Base-by-base conservation (phyloP, 2,329 filamentous ascomycete genomes). In the Ophiostoma tasmaniense region DNA sequence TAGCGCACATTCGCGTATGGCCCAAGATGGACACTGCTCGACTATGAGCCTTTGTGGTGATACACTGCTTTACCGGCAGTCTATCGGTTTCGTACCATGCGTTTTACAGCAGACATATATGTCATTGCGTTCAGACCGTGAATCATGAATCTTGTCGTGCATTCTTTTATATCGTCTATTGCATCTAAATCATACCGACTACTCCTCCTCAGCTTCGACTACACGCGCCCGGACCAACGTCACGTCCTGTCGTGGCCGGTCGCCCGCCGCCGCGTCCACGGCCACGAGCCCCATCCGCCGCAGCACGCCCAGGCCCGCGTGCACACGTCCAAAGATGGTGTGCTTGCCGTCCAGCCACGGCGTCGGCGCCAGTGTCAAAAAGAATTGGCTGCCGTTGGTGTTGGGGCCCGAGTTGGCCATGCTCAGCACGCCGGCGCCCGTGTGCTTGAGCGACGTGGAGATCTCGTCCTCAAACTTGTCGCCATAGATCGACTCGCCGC, bases 261-360 rank as follows among this genome's bases (percentile, higher is more conserved):
- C 95, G 74, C 94, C 92, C 8, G 81, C 80, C 3, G 35, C 35
- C 4, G 64, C 64, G 30, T 87, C 91, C 0, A 93, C 97, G 81
- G 90, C 92, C 66, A 97, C 92, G 70, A 95, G 77, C 0, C 93
- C 95, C 87, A 99, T 91, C 73, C 92, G 85, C 81, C 92, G 89
- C 35, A 98, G 88, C n/a, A 94, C 84, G 69, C 85, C 83, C 85
- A 98, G 87, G 0, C 95, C 95, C 68, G 80, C 86, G 81, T 90
- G 93, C 52, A 99, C 93, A 68, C 94, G 83, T 0, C 95, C 95
- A 77, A 99, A 99, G 73, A 99, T 96, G 13, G 93, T 96, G 78
- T 99, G 94, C 79, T 97, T 97, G 28, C 93, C 93, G 79, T 99
- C 95, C 70, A 99, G 80, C 94, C 94, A 98, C 0, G 95, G 95